Percentiles rank a stretch among this genome's conserved stretches.
Evolutionary conservation across 225 moss, liverwort and hornwort genomes (phyloP).

Genomic region (Asterella californica): DNA sequence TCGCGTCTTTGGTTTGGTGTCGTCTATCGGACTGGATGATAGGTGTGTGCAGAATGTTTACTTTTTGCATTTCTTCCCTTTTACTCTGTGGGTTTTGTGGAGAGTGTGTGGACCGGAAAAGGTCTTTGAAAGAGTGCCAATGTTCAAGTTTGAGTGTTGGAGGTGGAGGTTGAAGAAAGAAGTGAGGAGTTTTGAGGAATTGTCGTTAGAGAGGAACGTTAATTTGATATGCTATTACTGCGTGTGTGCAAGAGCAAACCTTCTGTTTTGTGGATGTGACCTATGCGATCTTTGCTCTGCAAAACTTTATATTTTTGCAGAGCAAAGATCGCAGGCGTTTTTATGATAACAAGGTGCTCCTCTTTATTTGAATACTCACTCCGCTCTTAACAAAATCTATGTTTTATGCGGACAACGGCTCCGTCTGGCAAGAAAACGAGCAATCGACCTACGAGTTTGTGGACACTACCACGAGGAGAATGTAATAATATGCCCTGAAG

Average conservation of each 20-base stretch:
- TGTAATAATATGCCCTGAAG: no score
- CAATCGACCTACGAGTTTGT: no score
- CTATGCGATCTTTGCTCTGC: slow-evolving; percentile 23
- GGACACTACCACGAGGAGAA: no score
- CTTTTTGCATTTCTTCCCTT: neutral
- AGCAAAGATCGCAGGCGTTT: no score
- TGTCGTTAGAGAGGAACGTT: slow-evolving; percentile 8
- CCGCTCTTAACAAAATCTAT: no score
- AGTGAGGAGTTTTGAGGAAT: slow-evolving; percentile 5
- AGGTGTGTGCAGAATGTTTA: neutral
- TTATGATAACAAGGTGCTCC: no score
- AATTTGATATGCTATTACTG: slow-evolving; percentile 7
- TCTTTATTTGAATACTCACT: no score
- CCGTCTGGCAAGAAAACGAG: no score
- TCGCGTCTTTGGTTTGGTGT: neutral
- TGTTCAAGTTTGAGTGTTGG: neutral
- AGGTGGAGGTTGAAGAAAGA: neutral
- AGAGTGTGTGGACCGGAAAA: neutral
- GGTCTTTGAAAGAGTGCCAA: neutral
- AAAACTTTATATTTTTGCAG: no score
- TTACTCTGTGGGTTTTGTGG: neutral
- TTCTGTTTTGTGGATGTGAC: slow-evolving; percentile 18
- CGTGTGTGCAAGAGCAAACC: slow-evolving; percentile 23
- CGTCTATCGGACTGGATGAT: slow-evolving; percentile 2
- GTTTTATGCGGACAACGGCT: no score